A percentile compares a stretch with the other conserved stretches of the same genome.
These are phyloP conservation scores for Didymosphaeria variabile DNA, from an alignment of 2,329 filamentous ascomycete genomes.

Conservation along the genomic window DNA sequence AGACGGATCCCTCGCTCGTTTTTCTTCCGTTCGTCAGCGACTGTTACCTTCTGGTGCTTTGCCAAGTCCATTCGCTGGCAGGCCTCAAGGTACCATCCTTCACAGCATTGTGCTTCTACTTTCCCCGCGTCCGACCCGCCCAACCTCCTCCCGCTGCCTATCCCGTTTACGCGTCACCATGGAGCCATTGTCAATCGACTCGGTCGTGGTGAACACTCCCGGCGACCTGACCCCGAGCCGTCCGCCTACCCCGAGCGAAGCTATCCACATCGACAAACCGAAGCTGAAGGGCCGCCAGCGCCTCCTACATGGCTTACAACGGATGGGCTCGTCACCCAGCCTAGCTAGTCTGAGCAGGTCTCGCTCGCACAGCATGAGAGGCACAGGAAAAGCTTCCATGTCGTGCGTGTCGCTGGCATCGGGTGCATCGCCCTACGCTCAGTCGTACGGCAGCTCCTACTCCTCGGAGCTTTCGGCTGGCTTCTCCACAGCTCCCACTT, in stretches of 20 bases:
- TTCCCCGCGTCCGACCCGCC: constrained; percentile 23
- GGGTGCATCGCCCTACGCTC: constrained; percentile 59
- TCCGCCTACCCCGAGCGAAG: constrained; percentile 32
- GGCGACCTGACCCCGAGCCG: constrained; percentile 25
- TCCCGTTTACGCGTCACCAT: constrained; percentile 28
- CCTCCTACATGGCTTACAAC: constrained; percentile 76
- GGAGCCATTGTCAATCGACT: constrained; percentile 51
- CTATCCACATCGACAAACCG: constrained; percentile 46
- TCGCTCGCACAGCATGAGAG: constrained; percentile 73
- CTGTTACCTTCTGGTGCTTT: constrained; percentile 12
- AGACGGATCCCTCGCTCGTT: neutral
- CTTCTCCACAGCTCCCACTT: constrained; percentile 65
- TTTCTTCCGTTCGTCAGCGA: neutral
- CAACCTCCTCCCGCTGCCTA: neutral
- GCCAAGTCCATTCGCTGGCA: constrained; percentile 19
- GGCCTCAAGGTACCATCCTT: constrained; percentile 5
- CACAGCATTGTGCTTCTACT: constrained; percentile 14
- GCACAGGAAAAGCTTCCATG: constrained; percentile 67
- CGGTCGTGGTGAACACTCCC: constrained; percentile 46
- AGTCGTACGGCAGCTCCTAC: constrained; percentile 64
- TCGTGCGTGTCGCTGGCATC: constrained; percentile 70
- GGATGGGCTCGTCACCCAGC: constrained; percentile 82
- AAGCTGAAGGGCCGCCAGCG: constrained; percentile 75
- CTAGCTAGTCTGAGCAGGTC: constrained; percentile 70
- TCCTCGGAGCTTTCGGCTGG: constrained; percentile 66